Percentiles rank a stretch among this genome's conserved stretches.
Evolutionary conservation across 1,284 basidiomycete genomes (phyloP).

Genomic region (Prillingera fragicola): DNA sequence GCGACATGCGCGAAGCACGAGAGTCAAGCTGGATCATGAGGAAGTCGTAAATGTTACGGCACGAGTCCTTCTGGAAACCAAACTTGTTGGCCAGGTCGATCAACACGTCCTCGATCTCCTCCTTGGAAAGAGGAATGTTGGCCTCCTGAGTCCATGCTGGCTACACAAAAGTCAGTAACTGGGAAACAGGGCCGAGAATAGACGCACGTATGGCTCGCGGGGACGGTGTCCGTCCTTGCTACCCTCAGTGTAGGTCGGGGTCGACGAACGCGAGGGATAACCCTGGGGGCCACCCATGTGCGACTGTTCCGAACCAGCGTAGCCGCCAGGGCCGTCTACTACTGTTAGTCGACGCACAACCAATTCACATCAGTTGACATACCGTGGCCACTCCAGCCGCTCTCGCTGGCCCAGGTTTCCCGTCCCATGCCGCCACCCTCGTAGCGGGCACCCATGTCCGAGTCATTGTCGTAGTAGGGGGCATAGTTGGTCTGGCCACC

Average conservation of each 20-base stretch:
- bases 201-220: slow-evolving; percentile 50
- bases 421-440: slow-evolving; percentile 46
- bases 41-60: slow-evolving; percentile 79
- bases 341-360: neutral
- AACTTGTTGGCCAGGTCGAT: slow-evolving; percentile 98
- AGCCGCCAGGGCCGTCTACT: slow-evolving; percentile 21
- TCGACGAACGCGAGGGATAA: slow-evolving; percentile 41
- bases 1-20: slow-evolving; percentile 93
- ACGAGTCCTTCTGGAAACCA: slow-evolving; percentile 86
- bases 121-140: slow-evolving; percentile 91
- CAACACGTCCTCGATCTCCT: slow-evolving; percentile 98
- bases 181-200: neutral
- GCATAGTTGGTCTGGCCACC: slow-evolving; percentile 33
- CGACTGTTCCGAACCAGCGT: slow-evolving; percentile 31
- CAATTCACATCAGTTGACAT: slow-evolving; percentile 37
- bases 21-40: slow-evolving; percentile 97
- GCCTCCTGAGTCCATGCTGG: slow-evolving; percentile 90
- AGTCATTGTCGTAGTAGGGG: slow-evolving; percentile 68
- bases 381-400: slow-evolving; percentile 35
- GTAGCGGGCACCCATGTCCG: slow-evolving; percentile 58
- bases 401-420: slow-evolving; percentile 48
- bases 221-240: slow-evolving; percentile 59
- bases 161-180: slow-evolving; percentile 52
- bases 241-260: slow-evolving; percentile 48
- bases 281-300: slow-evolving; percentile 42